Evolutionary conservation across 345 rosid species (phyloP).

Genomic region (Kandelia obovata): DNA sequence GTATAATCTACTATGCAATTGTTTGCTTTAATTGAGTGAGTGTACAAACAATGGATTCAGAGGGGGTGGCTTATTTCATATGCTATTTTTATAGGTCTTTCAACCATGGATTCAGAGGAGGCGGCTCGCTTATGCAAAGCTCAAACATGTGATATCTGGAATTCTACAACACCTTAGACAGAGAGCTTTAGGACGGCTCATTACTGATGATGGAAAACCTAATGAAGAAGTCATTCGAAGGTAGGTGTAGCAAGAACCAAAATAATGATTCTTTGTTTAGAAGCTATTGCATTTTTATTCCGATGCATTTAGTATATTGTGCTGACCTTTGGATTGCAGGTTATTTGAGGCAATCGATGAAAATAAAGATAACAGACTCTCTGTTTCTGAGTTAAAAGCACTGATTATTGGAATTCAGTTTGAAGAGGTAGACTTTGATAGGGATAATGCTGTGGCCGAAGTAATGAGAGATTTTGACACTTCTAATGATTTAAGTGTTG

Average conservation of each 20-base stretch:
- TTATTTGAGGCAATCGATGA: constrained; percentile 32
- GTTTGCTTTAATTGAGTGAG: no score
- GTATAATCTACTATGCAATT: no score
- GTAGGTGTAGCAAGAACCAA: constrained; percentile 5
- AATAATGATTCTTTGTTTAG: not conserved
- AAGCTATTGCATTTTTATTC: not conserved
- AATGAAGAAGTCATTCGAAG: constrained; percentile 25
- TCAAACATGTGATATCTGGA: constrained; percentile 22
- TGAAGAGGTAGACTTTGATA: constrained; percentile 12
- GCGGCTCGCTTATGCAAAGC: constrained; percentile 33
- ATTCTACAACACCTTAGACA: constrained; percentile 25
- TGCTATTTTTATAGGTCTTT: constrained; percentile 22
- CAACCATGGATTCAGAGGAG: constrained; percentile 41
- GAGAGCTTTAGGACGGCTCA: constrained; percentile 25
- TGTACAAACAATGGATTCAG: no score
- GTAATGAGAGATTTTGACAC: constrained; percentile 35
- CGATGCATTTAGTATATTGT: not conserved
- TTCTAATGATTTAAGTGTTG: constrained; percentile 22
- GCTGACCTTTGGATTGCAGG: constrained; percentile 14
- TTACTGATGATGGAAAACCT: constrained; percentile 31
- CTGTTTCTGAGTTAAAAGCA: constrained; percentile 25
- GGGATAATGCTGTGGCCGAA: constrained; percentile 25
- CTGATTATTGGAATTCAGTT: constrained; percentile 33
- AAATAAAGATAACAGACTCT: constrained; percentile 23
- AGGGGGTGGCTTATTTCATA: not conserved